phyloP scores from a whole-genome alignment of 192 early-diverging fungal genomes.

The Pecoramyces ruminantium region DNA sequence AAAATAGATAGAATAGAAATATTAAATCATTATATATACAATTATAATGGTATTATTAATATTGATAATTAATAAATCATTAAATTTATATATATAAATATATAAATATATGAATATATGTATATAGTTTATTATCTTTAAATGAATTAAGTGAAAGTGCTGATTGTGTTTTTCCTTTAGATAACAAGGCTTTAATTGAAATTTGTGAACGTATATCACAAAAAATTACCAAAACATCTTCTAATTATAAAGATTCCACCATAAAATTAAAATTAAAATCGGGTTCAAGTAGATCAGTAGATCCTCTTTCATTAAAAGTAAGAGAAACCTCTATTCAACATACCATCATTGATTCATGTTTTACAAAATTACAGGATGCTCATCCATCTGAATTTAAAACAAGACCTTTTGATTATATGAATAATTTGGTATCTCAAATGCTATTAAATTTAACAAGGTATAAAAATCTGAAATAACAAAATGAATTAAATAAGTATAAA shows the following conservation, averaged over 20 bases:
- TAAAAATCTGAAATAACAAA: no score
- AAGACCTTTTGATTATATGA: not conserved
- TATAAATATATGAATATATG: no score
- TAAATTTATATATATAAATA: no score
- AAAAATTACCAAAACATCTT: not conserved
- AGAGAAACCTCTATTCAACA: not conserved
- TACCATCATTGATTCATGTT: not conserved
- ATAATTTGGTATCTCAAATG: not conserved
- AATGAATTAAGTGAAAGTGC: slow-evolving; percentile 15
- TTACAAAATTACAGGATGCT: not conserved
- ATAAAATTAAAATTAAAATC: not conserved
- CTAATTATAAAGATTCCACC: slow-evolving; percentile 2
- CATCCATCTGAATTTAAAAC: not conserved
- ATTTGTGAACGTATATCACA: slow-evolving; percentile 16
- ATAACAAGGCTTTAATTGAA: slow-evolving; percentile 29
- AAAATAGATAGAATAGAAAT: no score
- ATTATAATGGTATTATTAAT: no score
- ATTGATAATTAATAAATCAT: no score
- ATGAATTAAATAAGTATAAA: no score
- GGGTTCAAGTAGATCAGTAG: not conserved
- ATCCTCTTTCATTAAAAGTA: slow-evolving; percentile 12
- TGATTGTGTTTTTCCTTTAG: slow-evolving; percentile 33
- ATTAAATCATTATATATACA: no score
- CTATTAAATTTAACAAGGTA: not conserved
- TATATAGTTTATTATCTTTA: slow-evolving; percentile 21